These are phyloP conservation scores for Diversispora epigaea DNA, from an alignment of 192 early-diverging fungal species.

Conservation along the genomic window DNA sequence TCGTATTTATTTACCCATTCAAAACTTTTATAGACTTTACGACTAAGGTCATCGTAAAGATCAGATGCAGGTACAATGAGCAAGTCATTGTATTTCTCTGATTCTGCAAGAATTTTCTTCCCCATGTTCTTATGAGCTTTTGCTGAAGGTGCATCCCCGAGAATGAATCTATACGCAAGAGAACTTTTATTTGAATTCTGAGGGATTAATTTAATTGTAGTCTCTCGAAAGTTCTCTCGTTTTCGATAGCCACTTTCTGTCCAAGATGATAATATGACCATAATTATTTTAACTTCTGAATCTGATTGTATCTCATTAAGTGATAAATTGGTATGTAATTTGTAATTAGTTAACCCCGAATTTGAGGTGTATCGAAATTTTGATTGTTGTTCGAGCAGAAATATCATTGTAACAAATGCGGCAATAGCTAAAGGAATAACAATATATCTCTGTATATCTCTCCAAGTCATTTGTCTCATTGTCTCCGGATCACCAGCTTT, in stretches of 20 bases:
- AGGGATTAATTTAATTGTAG: slow-evolving; percentile 49
- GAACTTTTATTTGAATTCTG: slow-evolving; percentile 40
- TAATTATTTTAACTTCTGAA: slow-evolving; percentile 48
- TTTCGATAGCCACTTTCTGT: slow-evolving; percentile 52
- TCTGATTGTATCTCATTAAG: slow-evolving; percentile 36
- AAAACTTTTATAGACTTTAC: slow-evolving; percentile 55
- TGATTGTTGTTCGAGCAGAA: slow-evolving; percentile 47
- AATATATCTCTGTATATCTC: slow-evolving; percentile 38
- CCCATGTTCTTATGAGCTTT: slow-evolving; percentile 46
- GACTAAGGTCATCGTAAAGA: slow-evolving; percentile 53
- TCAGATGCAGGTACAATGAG: slow-evolving; percentile 56
- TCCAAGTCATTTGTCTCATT: slow-evolving; percentile 23
- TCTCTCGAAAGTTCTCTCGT: slow-evolving; percentile 49
- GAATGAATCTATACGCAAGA: slow-evolving; percentile 53
- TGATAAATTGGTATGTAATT: slow-evolving; percentile 35
- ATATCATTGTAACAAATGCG: slow-evolving; percentile 56
- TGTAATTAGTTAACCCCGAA: slow-evolving; percentile 29
- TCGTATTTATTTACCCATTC: slow-evolving; percentile 55
- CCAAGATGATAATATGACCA: slow-evolving; percentile 58
- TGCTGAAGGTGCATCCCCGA: slow-evolving; percentile 50
- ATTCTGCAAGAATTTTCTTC: slow-evolving; percentile 47
- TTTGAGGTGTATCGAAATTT: slow-evolving; percentile 38
- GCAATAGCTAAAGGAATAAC: slow-evolving; percentile 52
- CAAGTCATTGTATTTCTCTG: slow-evolving; percentile 47
- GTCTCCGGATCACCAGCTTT: slow-evolving; percentile 13